These are phyloP conservation scores for Sparassis latifolia DNA, from an alignment of 1,284 basidiomycete genomes.

Conservation along the genomic window DNA sequence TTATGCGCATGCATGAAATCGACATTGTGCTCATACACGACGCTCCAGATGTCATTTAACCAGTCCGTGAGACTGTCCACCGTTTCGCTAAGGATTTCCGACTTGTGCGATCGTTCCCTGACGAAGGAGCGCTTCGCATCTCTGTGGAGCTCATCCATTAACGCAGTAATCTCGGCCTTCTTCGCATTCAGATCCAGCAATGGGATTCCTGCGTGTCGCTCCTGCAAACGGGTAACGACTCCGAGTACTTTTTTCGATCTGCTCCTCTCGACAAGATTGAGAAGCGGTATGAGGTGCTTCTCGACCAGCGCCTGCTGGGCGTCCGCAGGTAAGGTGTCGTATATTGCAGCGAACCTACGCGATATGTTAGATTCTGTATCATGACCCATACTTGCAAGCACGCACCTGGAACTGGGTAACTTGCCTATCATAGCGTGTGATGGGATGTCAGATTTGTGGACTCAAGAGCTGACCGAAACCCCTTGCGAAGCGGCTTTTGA, in stretches of 20 bases:
- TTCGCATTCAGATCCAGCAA: conserved; percentile 44
- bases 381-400: background rate
- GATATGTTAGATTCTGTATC: background rate
- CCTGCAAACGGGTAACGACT: conserved; percentile 26
- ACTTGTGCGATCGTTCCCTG: conserved; percentile 42
- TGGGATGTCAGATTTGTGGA: too few relatives aligned
- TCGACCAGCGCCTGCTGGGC: conserved; percentile 21
- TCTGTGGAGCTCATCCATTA: conserved; percentile 43
- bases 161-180: conserved; percentile 40
- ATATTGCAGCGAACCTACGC: conserved; percentile 20
- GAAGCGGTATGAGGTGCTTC: conserved; percentile 24
- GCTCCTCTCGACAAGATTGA: conserved; percentile 15
- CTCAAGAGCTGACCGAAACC: background rate
- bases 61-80: conserved; percentile 47
- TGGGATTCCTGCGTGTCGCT: conserved; percentile 36
- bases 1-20: conserved; percentile 46
- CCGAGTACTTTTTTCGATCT: conserved; percentile 13
- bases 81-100: conserved; percentile 48
- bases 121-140: conserved; percentile 47
- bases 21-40: conserved; percentile 49
- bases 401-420: conserved; percentile 10
- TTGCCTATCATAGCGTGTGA: conserved; percentile 2
- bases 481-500: too few relatives aligned
- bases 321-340: conserved; percentile 23
- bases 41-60: conserved; percentile 55